These are phyloP conservation scores for Pichia heedii DNA, from an alignment of 805 yeast species.

Conservation along the genomic window DNA sequence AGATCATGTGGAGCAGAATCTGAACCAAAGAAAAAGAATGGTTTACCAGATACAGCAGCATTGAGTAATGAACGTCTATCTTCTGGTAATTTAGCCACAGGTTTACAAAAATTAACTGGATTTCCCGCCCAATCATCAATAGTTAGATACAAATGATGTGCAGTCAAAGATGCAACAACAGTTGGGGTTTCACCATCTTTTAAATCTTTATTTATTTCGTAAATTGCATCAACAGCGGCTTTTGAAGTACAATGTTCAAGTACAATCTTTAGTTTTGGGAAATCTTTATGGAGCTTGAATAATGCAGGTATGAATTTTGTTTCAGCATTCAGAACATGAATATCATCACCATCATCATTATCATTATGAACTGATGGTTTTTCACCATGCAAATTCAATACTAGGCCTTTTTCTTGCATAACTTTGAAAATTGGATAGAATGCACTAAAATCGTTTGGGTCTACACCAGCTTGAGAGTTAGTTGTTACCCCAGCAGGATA, in stretches of 20 bases:
- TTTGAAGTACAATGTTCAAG: slow-evolving; percentile 93
- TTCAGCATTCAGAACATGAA: slow-evolving; percentile 92
- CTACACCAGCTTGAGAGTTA: slow-evolving; percentile 85
- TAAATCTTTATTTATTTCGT: slow-evolving; percentile 47
- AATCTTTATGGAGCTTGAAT: slow-evolving; percentile 63
- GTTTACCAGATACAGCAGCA: slow-evolving; percentile 88
- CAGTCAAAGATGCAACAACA: slow-evolving; percentile 92
- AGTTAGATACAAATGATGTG: slow-evolving; percentile 84
- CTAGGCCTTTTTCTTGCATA: slow-evolving; percentile 69
- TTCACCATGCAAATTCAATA: slow-evolving; percentile 92
- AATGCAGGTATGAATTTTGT: slow-evolving; percentile 86
- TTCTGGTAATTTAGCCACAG: slow-evolving; percentile 87
- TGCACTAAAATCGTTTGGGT: slow-evolving; percentile 79
- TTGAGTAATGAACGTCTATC: slow-evolving; percentile 73
- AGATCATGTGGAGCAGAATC: slow-evolving; percentile 98
- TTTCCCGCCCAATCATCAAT: slow-evolving; percentile 96
- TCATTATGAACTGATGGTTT: slow-evolving; percentile 56
- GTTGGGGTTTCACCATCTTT: slow-evolving; percentile 29
- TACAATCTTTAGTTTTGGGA: slow-evolving; percentile 79
- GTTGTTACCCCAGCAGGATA: slow-evolving; percentile 99
- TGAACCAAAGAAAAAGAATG: slow-evolving; percentile 92
- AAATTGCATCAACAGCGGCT: slow-evolving; percentile 75
- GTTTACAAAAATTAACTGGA: slow-evolving; percentile 92
- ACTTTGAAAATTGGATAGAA: slow-evolving; percentile 88
- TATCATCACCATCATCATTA: slow-evolving; percentile 47